These are phyloP conservation scores for Gossypium stocksii DNA, from an alignment of 345 rosid species.

Conservation along the genomic window DNA sequence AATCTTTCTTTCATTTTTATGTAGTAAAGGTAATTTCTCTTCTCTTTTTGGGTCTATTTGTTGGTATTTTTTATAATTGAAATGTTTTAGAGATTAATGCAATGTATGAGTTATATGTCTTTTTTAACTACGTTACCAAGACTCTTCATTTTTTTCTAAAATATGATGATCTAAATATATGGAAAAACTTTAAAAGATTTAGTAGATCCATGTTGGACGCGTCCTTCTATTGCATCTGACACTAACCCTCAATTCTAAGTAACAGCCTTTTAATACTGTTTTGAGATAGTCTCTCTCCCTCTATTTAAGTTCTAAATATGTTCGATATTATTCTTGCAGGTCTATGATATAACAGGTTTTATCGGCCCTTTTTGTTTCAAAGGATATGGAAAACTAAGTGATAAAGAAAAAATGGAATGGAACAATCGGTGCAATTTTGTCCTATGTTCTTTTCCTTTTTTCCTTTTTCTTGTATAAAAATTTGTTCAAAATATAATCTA, in stretches of 20 bases:
- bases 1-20: neutral
- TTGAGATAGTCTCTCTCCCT: neutral
- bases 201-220: too few relatives aligned
- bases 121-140: neutral
- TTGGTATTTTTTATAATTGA: neutral
- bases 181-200: too few relatives aligned
- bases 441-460: neutral
- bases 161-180: too few relatives aligned
- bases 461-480: neutral
- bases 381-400: slow-evolving; percentile 50
- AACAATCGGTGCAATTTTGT: slow-evolving; percentile 53
- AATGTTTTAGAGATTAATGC: neutral
- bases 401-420: slow-evolving; percentile 66
- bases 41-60: neutral
- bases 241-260: too few relatives aligned
- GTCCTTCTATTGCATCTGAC: too few relatives aligned
- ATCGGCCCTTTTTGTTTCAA: slow-evolving; percentile 44
- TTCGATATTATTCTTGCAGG: slow-evolving; percentile 39
- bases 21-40: neutral
- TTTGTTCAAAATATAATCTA: neutral
- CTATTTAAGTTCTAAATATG: neutral
- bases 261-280: neutral
- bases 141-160: too few relatives aligned
- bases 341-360: slow-evolving; percentile 55
- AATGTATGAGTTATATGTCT: neutral